Evolutionary conservation across 495 filamentous ascomycete species (phyloP).

Genomic region (Tuber calosporum): DNA sequence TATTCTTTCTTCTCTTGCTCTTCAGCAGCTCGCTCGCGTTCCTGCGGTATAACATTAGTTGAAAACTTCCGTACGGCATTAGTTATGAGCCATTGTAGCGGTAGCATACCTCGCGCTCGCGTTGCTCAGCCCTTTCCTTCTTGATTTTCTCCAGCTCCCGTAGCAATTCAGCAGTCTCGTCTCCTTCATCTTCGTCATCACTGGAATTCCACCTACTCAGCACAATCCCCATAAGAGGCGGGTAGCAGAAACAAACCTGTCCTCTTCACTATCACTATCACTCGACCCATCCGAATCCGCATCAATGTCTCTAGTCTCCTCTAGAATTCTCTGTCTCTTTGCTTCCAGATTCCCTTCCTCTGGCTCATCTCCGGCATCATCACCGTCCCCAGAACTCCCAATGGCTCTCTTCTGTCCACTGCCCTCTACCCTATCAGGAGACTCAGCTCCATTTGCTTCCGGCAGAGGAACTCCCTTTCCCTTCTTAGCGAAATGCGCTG

Average conservation of each 20-base stretch:
- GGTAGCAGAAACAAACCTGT: slow-evolving; percentile 46
- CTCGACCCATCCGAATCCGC: slow-evolving; percentile 69
- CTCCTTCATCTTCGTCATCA: slow-evolving; percentile 66
- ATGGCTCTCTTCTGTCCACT: slow-evolving; percentile 60
- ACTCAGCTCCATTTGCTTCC: slow-evolving; percentile 12
- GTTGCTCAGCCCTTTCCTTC: slow-evolving; percentile 75
- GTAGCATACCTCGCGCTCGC: slow-evolving; percentile 65
- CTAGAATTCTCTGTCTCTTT: slow-evolving; percentile 78
- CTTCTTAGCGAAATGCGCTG: slow-evolving; percentile 76
- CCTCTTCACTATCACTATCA: slow-evolving; percentile 63
- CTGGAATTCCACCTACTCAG: slow-evolving; percentile 10
- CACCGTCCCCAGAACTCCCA: slow-evolving; percentile 43
- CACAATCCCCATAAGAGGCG: neutral
- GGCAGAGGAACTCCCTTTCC: slow-evolving; percentile 51
- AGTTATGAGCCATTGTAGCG: neutral
- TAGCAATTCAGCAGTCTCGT: slow-evolving; percentile 83
- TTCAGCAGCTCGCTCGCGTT: slow-evolving; percentile 63
- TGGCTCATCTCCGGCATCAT: slow-evolving; percentile 43
- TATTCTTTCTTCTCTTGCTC: slow-evolving; percentile 77
- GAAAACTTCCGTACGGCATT: slow-evolving; percentile 6
- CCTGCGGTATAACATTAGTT: slow-evolving; percentile 45
- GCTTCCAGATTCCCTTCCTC: slow-evolving; percentile 68
- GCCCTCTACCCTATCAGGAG: slow-evolving; percentile 16
- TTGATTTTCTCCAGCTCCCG: slow-evolving; percentile 93
- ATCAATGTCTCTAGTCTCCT: slow-evolving; percentile 83